phyloP scores from a whole-genome alignment of 23 red algal species.

The Gracilariopsis chorda region DNA sequence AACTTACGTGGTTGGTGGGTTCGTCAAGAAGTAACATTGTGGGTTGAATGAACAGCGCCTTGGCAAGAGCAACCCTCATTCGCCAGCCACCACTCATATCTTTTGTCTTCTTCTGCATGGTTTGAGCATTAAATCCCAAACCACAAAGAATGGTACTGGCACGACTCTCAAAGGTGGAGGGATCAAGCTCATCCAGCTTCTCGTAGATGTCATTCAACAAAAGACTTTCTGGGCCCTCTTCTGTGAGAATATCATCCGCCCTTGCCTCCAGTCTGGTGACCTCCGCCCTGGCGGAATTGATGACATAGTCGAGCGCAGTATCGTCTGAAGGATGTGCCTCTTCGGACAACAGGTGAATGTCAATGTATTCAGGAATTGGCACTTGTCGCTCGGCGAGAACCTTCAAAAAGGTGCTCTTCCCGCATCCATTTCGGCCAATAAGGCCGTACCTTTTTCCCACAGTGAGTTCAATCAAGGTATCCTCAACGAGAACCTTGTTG shows the following conservation, averaged over 20 bases:
- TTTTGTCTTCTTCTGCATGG: conserved; percentile 72
- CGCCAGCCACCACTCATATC: conserved; percentile 95
- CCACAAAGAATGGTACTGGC: conserved; percentile 90
- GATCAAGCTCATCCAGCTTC: conserved; percentile 79
- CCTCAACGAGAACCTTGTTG: conserved; percentile 82
- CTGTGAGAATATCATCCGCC: conserved; percentile 54
- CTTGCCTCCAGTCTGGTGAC: conserved; percentile 58
- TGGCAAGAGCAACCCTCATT: conserved; percentile 94
- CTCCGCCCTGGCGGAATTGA: conserved; percentile 77
- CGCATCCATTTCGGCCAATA: conserved; percentile 89
- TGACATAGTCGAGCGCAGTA: conserved; percentile 80
- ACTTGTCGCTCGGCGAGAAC: conserved; percentile 74
- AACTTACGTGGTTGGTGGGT: conserved; percentile 86
- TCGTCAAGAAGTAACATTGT: conserved; percentile 96
- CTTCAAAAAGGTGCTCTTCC: conserved; percentile 88
- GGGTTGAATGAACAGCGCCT: conserved; percentile 90
- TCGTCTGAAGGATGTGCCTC: conserved; percentile 81
- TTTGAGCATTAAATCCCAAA: conserved; percentile 81
- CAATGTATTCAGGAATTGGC: conserved; percentile 90
- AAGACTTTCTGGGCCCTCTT: conserved; percentile 64
- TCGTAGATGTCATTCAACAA: conserved; percentile 81
- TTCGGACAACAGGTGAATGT: conserved; percentile 74
- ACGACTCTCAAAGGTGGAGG: conserved; percentile 79
- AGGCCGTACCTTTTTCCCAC: conserved; percentile 88
- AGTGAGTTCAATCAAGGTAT: conserved; percentile 82